A percentile compares a stretch with the other conserved stretches of the same genome.
Evolutionary conservation across 306 rosid species (phyloP).

Genomic region (Hylodesmum podocarpum): DNA sequence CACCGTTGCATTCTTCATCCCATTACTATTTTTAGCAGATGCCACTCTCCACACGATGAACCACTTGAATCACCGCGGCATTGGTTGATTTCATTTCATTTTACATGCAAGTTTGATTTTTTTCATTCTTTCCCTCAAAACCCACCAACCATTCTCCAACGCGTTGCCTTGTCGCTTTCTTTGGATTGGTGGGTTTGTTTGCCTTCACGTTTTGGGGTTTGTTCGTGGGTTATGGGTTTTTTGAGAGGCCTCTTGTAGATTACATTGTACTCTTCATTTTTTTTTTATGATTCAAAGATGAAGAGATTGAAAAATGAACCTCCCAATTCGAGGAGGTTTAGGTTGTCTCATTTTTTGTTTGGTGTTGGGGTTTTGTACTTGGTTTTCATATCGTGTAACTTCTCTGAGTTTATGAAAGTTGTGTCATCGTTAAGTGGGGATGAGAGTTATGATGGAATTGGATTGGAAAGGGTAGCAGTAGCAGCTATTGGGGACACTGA

Average conservation of each 20-base stretch:
- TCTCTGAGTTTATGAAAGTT: conserved; percentile 64
- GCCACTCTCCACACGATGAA: conserved; percentile 36
- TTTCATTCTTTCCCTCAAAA: neutral
- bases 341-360: conserved; percentile 70
- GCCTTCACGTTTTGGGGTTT: conserved; percentile 24
- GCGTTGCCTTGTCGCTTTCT: conserved; percentile 18
- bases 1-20: neutral
- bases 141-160: neutral
- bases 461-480: conserved; percentile 23
- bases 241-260: conserved; percentile 35
- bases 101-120: conserved; percentile 5
- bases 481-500: conserved; percentile 33
- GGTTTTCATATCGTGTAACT: conserved; percentile 73
- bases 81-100: conserved; percentile 44
- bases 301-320: conserved; percentile 74
- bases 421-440: conserved; percentile 73
- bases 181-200: conserved; percentile 8
- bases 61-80: conserved; percentile 35
- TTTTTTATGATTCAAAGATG: conserved; percentile 40
- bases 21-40: neutral
- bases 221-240: conserved; percentile 24
- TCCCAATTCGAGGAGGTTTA: conserved; percentile 66
- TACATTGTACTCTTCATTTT: conserved; percentile 22
- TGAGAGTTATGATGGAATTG: conserved; percentile 52
- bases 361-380: conserved; percentile 69